Percentiles rank a stretch among this genome's conserved stretches.
phyloP scores from a whole-genome alignment of 495 filamentous ascomycete genomes.

The Bacidia rubella region DNA sequence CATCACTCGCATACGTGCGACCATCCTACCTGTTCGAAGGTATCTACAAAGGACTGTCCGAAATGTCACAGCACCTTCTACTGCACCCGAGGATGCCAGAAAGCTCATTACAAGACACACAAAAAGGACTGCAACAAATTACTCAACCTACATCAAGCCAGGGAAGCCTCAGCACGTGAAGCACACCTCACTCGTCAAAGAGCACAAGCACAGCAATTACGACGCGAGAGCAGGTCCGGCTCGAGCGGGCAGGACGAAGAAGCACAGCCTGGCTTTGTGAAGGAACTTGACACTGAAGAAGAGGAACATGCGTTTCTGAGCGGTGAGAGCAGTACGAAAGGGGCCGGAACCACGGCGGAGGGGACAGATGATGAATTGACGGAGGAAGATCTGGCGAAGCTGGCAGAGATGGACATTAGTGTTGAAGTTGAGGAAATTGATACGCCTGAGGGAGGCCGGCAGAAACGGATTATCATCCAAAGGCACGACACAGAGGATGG shows the following conservation, averaged over 20 bases:
- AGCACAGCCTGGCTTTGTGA: not conserved
- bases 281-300: not conserved
- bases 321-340: not conserved
- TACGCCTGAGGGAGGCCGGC: too few species aligned
- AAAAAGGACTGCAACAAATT: not conserved
- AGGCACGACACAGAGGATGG: too few species aligned
- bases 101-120: conserved; percentile 1
- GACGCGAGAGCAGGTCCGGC: not conserved
- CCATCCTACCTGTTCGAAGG: conserved; percentile 18
- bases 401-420: not conserved
- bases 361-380: not conserved
- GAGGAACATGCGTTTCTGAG: not conserved
- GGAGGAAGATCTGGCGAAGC: not conserved
- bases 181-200: not conserved
- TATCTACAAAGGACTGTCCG: conserved; percentile 22
- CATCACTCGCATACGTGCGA: not conserved
- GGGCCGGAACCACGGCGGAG: not conserved
- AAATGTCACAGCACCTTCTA: conserved; percentile 2
- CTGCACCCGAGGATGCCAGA: conserved; percentile 5
- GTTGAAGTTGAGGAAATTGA: too few species aligned
- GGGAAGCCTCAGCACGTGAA: not conserved
- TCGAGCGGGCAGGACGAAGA: not conserved
- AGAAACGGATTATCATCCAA: too few species aligned
- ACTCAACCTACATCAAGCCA: not conserved
- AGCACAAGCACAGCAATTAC: not conserved